Base-by-base conservation (phyloP, 139 green algal species). In the Coelastrella sp. region DNA sequence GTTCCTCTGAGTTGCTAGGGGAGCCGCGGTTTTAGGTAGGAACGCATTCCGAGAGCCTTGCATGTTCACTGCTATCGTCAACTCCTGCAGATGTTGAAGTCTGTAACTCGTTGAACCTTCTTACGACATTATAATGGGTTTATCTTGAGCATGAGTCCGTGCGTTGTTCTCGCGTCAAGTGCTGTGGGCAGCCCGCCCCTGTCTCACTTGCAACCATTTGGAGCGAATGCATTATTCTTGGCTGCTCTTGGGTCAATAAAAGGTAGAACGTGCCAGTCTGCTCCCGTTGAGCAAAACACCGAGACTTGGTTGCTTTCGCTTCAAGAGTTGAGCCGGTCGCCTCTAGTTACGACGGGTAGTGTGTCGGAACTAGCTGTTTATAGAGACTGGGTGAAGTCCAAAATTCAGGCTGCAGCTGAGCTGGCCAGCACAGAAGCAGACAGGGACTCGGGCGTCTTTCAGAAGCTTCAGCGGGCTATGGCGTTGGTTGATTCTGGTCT, bases 361-460 rank as follows among this genome's bases (percentile, higher is more conserved):
- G 23, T 81, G 19, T 60, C 68, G n/a, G 68, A 76, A 8, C 17
- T 76, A 76, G 68, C 17, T 32, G 16, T 22, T 3, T 76, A 76
- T 76, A 76, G 22, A 23, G 68, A 76, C 68, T 76, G 68, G 68
- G 68, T 76, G 16, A 76, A 23, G 68, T 76, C 68, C 68, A 76
- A 22, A 76, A 32, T 76, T 2, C 68, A 23, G 7, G 68, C 68
- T 32, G 17, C 68, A 76, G 68, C 68, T 76, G 68, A n/a, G 68
- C 68, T 76, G 68, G 68, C 68, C 16, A 76, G 68, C 68, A 22
- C n/a, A 76, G 22, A 17, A 76, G 68, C 22, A 32, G n/a, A 17
- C 14, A 76, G 68, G 68, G 68, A 76, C 5, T 76, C 68, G n/a
- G 68, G 68, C 14, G 68, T 76, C 5, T 14, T 76, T 17, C 16